These are phyloP conservation scores for Termitomyces sp. DNA, from an alignment of 768 basidiomycete species.

Conservation along the genomic window DNA sequence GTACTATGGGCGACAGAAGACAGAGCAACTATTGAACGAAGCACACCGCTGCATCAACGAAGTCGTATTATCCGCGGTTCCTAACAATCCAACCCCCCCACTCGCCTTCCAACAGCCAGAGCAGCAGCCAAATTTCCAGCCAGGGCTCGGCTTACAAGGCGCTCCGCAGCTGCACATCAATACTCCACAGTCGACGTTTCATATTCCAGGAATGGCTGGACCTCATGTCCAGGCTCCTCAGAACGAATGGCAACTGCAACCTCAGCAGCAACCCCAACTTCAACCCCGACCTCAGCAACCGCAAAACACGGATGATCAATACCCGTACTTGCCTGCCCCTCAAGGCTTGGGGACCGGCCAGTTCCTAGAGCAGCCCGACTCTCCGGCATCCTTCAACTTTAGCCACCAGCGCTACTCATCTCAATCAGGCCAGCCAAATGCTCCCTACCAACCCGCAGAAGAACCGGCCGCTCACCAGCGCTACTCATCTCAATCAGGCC, in stretches of 20 bases:
- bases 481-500: conserved; percentile 9
- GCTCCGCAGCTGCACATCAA: conserved; percentile 8
- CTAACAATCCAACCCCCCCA: conserved; percentile 20
- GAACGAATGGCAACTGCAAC: conserved; percentile 13
- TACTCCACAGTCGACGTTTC: conserved; percentile 7
- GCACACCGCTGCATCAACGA: conserved; percentile 55
- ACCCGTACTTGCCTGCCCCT: conserved; percentile 29
- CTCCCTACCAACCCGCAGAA: conserved; percentile 14
- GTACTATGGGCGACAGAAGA: conserved; percentile 67
- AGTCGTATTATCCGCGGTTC: conserved; percentile 46
- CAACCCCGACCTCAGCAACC: background rate
- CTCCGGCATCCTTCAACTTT: conserved; percentile 14
- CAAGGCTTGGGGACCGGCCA: conserved; percentile 26
- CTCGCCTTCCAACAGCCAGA: conserved; percentile 4
- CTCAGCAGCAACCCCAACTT: background rate
- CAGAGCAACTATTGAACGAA: conserved; percentile 61
- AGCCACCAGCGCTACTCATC: conserved; percentile 13
- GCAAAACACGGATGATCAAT: conserved; percentile 2
- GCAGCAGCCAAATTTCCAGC: conserved; percentile 5
- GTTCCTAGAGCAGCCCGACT: conserved; percentile 26
- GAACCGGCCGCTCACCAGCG: conserved; percentile 18
- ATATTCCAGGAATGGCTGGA: conserved; percentile 2
- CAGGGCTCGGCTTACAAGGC: background rate
- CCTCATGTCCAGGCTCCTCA: conserved; percentile 7
- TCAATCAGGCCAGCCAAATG: conserved; percentile 8